Evolutionary conservation across 768 basidiomycete genomes (phyloP), one percentile per base, ranked within the genome.

Genomic region (Lyophyllum atratum): DNA sequence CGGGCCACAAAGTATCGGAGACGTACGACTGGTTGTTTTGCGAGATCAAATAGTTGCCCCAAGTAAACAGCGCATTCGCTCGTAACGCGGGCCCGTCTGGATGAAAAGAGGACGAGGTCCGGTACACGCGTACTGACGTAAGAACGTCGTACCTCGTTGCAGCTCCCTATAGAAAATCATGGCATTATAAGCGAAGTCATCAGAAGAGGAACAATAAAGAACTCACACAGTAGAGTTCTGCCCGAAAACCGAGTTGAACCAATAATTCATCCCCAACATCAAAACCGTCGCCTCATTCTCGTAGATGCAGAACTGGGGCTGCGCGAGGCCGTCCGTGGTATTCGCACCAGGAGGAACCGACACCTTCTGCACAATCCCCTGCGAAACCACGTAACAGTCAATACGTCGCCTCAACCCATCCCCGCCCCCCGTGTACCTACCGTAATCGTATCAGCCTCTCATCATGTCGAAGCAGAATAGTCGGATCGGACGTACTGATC

Each of bases 61-160:
- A 90, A 47, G 80, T 81, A 60, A 87, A 87, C 61, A 90, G 69
- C 2, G 90, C 75, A 2, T 77, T 89, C 3, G 88, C 77, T 2
- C 90, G 82, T 40, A 91, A 76, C 3, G 89, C 87, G 10, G 90
- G 90, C 0, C 90, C 85, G 73, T 91, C 89, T 85, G 15, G 42
- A 28, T 11, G 26, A 28, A 19, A 31, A 57, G 28, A 31, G 46
- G 8, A 22, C 31, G 0, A 19, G 12, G 43, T 34, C 11, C 9
- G 22, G 12, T 15, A 24, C 45, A 42, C 11, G 11, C 11, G 31
- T 26, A 15, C 19, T 8, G 26, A 28, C 29, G 31, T 12, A n/a
- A 15, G 44, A 51, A 2, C 6, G n/a, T 33, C 69, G 19, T 59
- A 82, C 83, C 83, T 61, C 85, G 74, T 59, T 89, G 87, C 33